Evolutionary conservation across 768 basidiomycete species (phyloP), one percentile per base, ranked within the genome.

Genomic region (Rhodotorula babjevae): DNA sequence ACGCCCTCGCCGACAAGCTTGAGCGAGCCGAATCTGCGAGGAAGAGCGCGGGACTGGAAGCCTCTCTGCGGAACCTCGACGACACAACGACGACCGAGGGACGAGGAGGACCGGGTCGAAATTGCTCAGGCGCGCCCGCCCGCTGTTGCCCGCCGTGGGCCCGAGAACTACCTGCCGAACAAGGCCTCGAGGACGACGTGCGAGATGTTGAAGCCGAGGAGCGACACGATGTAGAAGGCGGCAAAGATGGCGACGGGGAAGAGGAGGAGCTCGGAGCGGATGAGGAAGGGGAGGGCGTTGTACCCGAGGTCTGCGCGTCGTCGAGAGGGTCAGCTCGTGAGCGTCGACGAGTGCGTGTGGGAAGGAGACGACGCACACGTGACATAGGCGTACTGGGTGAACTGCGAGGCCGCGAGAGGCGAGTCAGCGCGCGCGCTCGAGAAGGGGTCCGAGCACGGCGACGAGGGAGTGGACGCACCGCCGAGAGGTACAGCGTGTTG

Each of bases 171-270:
- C 36, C 62, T 44, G 19, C 88, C 87, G 81, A 96, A 95, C 82
- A 97, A 93, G 64, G 85, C 84, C 61, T 83, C 83, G 19, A 97
- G 85, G n/a, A 89, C 89, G 83, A 89, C 85, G 79, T 88, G 87
- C 31, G 92, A 89, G 70, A 95, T 85, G 79, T 96, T 96, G 84
- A 94, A 92, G 14, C 94, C 94, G 46, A 96, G 83, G 65, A 98
- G 82, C 31, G 91, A 92, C 52, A 91, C 83, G 68, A 95, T 85
- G 81, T 93, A 98, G 71, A 89, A 88, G 42, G 86, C 88, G 78
- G 95, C 90, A 59, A 95, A 83, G 33, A 94, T 92, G 36, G 96
- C 84, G 56, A 97, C 82, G 4, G 94, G 95, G 21, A 92, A 87
- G n/a, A 98, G 87, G 58, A 98, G 85, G 55, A 96, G 84, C 81